Evolutionary conservation across 2,329 filamentous ascomycete genomes (phyloP).

Genomic region (Phaeosphaeriaceae sp.): DNA sequence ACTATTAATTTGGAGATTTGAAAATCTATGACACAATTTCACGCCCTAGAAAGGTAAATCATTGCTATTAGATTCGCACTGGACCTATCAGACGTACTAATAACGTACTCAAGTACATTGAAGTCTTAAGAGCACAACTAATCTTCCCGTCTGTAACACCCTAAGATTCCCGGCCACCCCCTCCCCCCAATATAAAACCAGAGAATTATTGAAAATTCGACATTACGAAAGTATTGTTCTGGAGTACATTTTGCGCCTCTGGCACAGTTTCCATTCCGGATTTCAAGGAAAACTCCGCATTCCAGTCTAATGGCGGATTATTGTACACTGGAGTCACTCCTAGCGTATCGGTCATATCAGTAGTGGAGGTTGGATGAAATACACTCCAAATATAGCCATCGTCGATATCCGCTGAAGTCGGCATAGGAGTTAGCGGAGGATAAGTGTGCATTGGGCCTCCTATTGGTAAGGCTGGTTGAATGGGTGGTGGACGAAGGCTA

Average conservation of each 20-base stretch:
- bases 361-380: conserved; percentile 37
- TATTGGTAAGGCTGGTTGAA: conserved; percentile 9
- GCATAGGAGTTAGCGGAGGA: conserved; percentile 7
- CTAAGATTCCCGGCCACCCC: too few species aligned
- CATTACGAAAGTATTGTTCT: background rate
- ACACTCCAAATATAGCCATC: conserved; percentile 38
- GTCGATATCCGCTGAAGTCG: conserved; percentile 24
- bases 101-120: background rate
- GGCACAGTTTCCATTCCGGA: conserved; percentile 27
- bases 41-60: background rate
- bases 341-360: conserved; percentile 26
- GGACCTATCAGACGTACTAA: too few species aligned
- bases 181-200: too few species aligned
- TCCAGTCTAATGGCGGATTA: conserved; percentile 40
- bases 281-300: conserved; percentile 39
- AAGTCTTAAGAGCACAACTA: too few species aligned
- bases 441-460: conserved; percentile 19
- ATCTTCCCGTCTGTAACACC: background rate
- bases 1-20: conserved; percentile 25
- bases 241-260: background rate
- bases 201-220: background rate
- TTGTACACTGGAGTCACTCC: conserved; percentile 27
- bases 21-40: background rate
- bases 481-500: conserved; percentile 15
- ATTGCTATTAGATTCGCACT: background rate